Percentiles rank a stretch among this genome's conserved stretches.
Conservation (phyloP, 306 rosid species). For the Acacia confusa region DNA sequence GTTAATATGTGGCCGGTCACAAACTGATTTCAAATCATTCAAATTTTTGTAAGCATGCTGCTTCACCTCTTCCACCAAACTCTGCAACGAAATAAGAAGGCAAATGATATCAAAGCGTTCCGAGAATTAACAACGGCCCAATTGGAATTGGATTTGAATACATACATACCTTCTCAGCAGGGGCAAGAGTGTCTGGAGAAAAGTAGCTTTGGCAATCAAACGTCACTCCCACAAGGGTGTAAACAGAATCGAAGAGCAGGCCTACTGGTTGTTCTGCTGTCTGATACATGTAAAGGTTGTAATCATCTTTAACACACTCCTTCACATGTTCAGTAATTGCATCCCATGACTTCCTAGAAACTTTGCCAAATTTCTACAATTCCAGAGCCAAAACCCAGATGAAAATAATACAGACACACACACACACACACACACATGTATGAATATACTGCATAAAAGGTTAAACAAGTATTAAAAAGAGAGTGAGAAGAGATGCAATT, state of each 20-base stretch:
- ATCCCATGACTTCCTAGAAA: constrained; percentile 43
- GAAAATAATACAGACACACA: too few relatives aligned
- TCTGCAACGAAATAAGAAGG: constrained; percentile 34
- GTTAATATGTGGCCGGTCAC: constrained; percentile 15
- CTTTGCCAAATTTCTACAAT: constrained; percentile 48
- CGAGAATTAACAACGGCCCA: neutral
- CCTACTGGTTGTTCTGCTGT: constrained; percentile 15
- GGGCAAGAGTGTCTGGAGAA: constrained; percentile 33
- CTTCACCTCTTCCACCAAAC: constrained; percentile 42
- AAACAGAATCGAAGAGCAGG: constrained; percentile 49
- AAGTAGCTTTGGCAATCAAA: constrained; percentile 26
- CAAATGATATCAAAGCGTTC: neutral
- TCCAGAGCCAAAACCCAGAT: constrained; percentile 18
- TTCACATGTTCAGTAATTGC: constrained; percentile 54
- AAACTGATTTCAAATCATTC: constrained; percentile 22
- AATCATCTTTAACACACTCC: constrained; percentile 41
- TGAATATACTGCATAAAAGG: neutral
- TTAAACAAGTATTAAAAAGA: neutral
- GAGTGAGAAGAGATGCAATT: neutral
- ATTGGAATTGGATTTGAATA: neutral
- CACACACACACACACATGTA: neutral
- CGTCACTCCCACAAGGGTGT: constrained; percentile 49
- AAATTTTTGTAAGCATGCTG: constrained; percentile 40
- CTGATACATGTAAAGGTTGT: constrained; percentile 30
- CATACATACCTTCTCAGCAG: constrained; percentile 27